Evolutionary conservation across 2,329 filamentous ascomycete species (phyloP).

Genomic region (Magnaporthiopsis poae): DNA sequence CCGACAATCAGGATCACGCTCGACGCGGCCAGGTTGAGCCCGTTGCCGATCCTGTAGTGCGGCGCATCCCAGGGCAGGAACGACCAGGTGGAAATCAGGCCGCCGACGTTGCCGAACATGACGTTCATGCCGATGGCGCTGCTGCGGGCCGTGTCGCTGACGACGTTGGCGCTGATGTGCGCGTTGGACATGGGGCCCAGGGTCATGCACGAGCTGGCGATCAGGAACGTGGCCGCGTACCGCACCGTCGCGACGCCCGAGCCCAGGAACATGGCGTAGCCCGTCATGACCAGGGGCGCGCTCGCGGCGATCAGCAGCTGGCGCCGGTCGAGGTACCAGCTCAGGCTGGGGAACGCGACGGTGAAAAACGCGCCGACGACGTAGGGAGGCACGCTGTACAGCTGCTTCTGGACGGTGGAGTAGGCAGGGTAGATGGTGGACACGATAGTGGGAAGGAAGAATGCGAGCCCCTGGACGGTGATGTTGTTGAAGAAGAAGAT

Average conservation of each 20-base stretch:
- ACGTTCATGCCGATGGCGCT: constrained; percentile 53
- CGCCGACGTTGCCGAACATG: constrained; percentile 58
- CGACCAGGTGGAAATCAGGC: constrained; percentile 43
- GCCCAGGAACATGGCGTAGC: constrained; percentile 59
- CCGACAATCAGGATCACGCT: constrained; percentile 41
- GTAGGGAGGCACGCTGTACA: constrained; percentile 59
- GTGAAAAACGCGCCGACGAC: constrained; percentile 54
- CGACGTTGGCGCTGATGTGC: constrained; percentile 54
- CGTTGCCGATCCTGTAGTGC: constrained; percentile 58
- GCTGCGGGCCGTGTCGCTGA: constrained; percentile 54
- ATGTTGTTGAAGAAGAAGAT: constrained; percentile 22
- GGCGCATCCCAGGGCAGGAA: constrained; percentile 53
- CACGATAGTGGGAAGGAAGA: constrained; percentile 55
- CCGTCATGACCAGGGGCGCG: constrained; percentile 51
- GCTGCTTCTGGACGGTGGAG: constrained; percentile 50
- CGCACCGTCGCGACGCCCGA: constrained; percentile 37
- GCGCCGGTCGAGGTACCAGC: constrained; percentile 47
- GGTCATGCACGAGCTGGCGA: constrained; percentile 50
- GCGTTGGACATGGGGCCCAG: constrained; percentile 55
- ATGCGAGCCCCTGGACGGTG: constrained; percentile 34
- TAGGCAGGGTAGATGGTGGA: constrained; percentile 51
- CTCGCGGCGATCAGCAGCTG: constrained; percentile 43
- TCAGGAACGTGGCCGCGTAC: constrained; percentile 59
- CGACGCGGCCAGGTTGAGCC: constrained; percentile 53
- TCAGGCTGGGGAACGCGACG: constrained; percentile 44